These are phyloP conservation scores for Corymbia citriodora DNA, from an alignment of 441 rosid species.

Conservation along the genomic window DNA sequence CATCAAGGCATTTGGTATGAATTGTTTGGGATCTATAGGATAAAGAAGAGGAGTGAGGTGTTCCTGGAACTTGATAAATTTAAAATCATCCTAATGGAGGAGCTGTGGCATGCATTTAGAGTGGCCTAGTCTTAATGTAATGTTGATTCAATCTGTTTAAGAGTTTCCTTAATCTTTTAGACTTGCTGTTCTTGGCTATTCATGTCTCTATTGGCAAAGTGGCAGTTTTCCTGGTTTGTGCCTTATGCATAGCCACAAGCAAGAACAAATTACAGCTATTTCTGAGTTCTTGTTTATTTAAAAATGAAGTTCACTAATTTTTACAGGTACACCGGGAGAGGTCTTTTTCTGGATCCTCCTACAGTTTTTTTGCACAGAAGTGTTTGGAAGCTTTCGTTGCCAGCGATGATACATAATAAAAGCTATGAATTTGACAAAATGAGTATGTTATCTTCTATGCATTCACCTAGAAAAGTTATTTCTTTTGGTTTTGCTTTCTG, in stretches of 20 bases:
- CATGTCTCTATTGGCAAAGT: neutral
- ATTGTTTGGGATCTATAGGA: neutral
- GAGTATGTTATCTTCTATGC: slow-evolving; percentile 30
- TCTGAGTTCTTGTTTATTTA: neutral
- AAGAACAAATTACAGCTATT: neutral
- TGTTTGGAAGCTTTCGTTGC: slow-evolving; percentile 64
- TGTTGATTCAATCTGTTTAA: neutral
- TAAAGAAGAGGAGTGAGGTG: neutral
- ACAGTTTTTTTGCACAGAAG: slow-evolving; percentile 55
- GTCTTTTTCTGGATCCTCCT: slow-evolving; percentile 86
- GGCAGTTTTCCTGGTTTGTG: neutral
- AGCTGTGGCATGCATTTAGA: neutral
- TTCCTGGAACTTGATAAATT: neutral
- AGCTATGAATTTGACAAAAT: slow-evolving; percentile 13
- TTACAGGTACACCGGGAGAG: slow-evolving; percentile 91
- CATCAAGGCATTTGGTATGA: neutral
- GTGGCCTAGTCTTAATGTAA: neutral
- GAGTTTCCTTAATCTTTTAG: neutral
- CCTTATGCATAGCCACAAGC: neutral
- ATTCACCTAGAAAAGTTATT: neutral
- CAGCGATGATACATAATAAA: slow-evolving; percentile 39
- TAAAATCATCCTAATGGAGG: neutral
- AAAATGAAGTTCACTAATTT: neutral
- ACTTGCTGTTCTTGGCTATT: neutral
- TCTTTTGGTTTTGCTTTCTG: neutral